A percentile compares a stretch with the other conserved stretches of the same genome.
phyloP scores from a whole-genome alignment of 2,329 filamentous ascomycete species.

The Ophiostoma montium region DNA sequence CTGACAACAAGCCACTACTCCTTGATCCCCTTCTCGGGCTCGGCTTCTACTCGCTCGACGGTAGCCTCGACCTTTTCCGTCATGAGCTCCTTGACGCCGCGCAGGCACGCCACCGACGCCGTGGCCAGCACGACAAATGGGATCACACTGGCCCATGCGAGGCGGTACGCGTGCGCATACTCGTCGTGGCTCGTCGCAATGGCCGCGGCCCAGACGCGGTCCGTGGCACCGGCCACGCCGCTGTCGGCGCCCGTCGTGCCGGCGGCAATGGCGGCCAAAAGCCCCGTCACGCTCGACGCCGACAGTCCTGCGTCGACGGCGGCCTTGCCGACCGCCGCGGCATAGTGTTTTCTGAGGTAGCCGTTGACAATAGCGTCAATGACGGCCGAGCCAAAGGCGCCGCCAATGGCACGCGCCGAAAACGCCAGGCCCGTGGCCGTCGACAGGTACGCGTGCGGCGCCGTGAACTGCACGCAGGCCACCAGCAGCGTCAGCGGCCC shows the following conservation, averaged over 20 bases:
- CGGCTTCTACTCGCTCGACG: constrained; percentile 24
- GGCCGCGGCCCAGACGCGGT: constrained; percentile 24
- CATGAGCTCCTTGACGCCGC: constrained; percentile 36
- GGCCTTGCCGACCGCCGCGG: constrained; percentile 24
- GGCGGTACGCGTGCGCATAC: constrained; percentile 32
- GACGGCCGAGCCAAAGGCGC: constrained; percentile 37
- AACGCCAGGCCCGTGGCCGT: constrained; percentile 39
- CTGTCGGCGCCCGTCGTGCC: constrained; percentile 18
- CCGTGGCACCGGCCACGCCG: constrained; percentile 24
- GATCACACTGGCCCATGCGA: constrained; percentile 36
- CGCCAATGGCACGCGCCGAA: constrained; percentile 37
- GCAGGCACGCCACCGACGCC: constrained; percentile 28
- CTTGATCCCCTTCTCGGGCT: neutral
- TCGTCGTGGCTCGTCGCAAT: constrained; percentile 26
- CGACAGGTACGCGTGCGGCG: constrained; percentile 36
- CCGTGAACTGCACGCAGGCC: constrained; percentile 36
- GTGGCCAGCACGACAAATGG: constrained; percentile 37
- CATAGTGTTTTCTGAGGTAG: constrained; percentile 27
- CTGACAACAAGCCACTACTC: neutral
- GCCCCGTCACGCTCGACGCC: constrained; percentile 20
- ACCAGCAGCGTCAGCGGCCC: constrained; percentile 35
- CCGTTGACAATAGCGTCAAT: constrained; percentile 37
- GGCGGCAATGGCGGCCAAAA: constrained; percentile 25
- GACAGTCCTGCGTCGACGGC: constrained; percentile 30
- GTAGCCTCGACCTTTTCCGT: constrained; percentile 39